Evolutionary conservation across 208 protist species (phyloP).

Genomic region (Acanthamoeba castellanii): DNA sequence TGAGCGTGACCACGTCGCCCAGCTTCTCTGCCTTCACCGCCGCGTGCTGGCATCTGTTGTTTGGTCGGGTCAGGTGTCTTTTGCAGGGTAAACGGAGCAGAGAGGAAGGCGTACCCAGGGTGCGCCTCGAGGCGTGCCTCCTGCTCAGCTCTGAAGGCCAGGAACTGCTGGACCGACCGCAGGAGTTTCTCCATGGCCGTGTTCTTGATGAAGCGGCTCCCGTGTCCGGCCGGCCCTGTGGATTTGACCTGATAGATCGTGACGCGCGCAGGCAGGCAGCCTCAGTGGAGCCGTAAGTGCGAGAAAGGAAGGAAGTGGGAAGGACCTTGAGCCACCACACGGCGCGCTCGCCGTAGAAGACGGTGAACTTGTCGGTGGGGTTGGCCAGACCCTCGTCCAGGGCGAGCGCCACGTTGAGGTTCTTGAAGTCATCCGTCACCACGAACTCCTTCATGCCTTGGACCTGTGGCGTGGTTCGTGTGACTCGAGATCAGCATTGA

Average conservation of each 20-base stretch:
- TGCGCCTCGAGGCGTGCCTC: constrained; percentile 12
- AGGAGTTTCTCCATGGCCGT: constrained; percentile 87
- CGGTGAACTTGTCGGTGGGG: constrained; percentile 80
- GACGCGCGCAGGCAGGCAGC: neutral
- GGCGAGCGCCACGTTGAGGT: constrained; percentile 88
- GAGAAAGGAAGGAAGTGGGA: neutral
- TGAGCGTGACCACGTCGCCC: constrained; percentile 90
- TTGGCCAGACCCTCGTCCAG: constrained; percentile 90
- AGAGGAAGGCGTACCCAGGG: neutral
- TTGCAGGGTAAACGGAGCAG: neutral
- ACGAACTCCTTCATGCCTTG: constrained; percentile 88
- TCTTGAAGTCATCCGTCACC: constrained; percentile 75
- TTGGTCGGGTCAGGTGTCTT: neutral
- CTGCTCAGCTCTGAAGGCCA: constrained; percentile 80
- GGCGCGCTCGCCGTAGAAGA: constrained; percentile 90
- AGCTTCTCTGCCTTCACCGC: constrained; percentile 76
- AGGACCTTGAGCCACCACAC: constrained; percentile 81
- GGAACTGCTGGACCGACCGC: constrained; percentile 61
- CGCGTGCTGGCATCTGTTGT: constrained; percentile 64
- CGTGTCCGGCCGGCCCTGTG: constrained; percentile 88
- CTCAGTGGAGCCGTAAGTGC: neutral
- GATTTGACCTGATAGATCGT: constrained; percentile 76
- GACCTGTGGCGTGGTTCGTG: neutral
- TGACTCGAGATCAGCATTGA: constrained; percentile 77
- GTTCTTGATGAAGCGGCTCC: constrained; percentile 85